These are phyloP conservation scores for Adenanthera pavonina DNA, from an alignment of 306 rosid genomes.

Conservation along the genomic window DNA sequence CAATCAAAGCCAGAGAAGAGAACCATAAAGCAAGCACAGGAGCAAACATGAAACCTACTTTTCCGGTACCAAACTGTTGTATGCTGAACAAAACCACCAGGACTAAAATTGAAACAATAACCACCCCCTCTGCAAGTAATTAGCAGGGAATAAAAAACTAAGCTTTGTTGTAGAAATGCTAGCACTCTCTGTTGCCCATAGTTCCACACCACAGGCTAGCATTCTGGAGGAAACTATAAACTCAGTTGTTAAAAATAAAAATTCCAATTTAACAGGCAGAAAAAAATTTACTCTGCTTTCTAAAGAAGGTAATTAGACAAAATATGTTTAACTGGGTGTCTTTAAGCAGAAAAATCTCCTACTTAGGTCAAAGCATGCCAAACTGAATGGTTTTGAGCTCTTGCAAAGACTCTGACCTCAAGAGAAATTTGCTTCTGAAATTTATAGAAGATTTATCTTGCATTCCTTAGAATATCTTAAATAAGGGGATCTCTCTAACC, in stretches of 20 bases:
- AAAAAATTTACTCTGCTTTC: background rate
- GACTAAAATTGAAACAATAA: slow-evolving; percentile 57
- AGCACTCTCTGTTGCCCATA: background rate
- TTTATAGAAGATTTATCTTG: background rate
- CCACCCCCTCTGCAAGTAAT: slow-evolving; percentile 61
- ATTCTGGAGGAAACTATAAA: background rate
- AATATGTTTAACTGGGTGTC: slow-evolving; percentile 2
- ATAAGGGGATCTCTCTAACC: background rate
- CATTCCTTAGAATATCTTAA: background rate
- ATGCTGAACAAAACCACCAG: slow-evolving; percentile 70
- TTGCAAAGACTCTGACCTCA: background rate
- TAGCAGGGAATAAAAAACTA: slow-evolving; percentile 30
- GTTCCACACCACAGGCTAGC: background rate
- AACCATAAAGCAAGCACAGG: slow-evolving; percentile 84
- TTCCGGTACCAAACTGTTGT: slow-evolving; percentile 72
- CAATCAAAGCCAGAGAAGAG: slow-evolving; percentile 68
- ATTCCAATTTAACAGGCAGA: background rate
- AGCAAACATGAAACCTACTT: slow-evolving; percentile 80
- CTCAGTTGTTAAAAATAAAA: background rate
- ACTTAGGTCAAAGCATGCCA: background rate
- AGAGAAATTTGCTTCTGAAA: background rate
- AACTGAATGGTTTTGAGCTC: background rate
- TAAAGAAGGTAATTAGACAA: background rate
- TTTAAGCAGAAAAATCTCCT: background rate
- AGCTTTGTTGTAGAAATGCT: slow-evolving; percentile 1